Evolutionary conservation across 495 filamentous ascomycete genomes (phyloP).

Genomic region (Cercophora sp.): DNA sequence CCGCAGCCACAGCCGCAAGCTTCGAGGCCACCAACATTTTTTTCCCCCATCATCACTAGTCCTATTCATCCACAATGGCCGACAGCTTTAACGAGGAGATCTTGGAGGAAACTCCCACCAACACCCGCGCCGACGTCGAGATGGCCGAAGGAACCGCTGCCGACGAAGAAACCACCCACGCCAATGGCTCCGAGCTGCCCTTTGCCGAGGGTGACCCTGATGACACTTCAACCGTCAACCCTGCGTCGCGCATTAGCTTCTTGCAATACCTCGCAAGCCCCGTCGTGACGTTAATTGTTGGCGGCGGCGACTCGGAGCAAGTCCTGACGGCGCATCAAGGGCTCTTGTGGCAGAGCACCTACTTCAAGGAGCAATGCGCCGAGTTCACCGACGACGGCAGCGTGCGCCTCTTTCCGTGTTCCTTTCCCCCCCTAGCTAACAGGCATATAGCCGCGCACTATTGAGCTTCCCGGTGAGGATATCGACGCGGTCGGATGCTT

Average conservation of each 20-base stretch:
- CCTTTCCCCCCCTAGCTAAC: slow-evolving; percentile 3
- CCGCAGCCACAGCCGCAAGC: too few species aligned
- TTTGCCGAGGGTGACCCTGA: slow-evolving; percentile 41
- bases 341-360: slow-evolving; percentile 68
- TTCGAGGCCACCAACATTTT: too few species aligned
- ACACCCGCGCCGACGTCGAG: slow-evolving; percentile 43
- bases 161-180: slow-evolving; percentile 21
- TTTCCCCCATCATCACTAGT: too few species aligned
- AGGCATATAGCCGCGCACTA: slow-evolving; percentile 51
- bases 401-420: slow-evolving; percentile 25
- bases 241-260: slow-evolving; percentile 38
- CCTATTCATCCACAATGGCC: slow-evolving; percentile 37
- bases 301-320: slow-evolving; percentile 55
- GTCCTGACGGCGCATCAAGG: slow-evolving; percentile 74
- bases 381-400: slow-evolving; percentile 52
- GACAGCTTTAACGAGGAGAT: slow-evolving; percentile 38
- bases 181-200: slow-evolving; percentile 31
- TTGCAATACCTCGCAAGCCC: slow-evolving; percentile 70
- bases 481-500: slow-evolving; percentile 81
- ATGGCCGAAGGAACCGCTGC: slow-evolving; percentile 38
- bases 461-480: slow-evolving; percentile 67
- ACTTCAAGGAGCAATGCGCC: slow-evolving; percentile 60
- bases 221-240: too few species aligned
- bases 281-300: slow-evolving; percentile 73
- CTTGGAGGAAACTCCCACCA: slow-evolving; percentile 33